A percentile compares a stretch with the other conserved stretches of the same genome.
These are phyloP conservation scores for Colletotrichum tofieldiae DNA, from an alignment of 2,329 filamentous ascomycete genomes.

Conservation along the genomic window DNA sequence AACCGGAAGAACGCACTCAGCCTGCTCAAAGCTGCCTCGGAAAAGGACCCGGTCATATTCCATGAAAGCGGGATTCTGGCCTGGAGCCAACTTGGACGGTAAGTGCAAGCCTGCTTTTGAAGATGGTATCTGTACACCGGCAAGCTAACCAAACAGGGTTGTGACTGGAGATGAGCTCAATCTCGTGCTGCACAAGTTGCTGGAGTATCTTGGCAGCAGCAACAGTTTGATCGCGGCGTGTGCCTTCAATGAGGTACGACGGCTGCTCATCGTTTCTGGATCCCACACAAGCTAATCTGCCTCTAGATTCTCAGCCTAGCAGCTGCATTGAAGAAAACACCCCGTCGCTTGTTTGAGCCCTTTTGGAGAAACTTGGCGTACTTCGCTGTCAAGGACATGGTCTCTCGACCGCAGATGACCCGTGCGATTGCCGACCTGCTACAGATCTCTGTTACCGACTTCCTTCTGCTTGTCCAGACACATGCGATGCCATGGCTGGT, in stretches of 20 bases:
- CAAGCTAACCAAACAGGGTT: constrained; percentile 61
- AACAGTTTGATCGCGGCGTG: constrained; percentile 86
- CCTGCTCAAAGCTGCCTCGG: constrained; percentile 80
- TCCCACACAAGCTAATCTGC: background rate
- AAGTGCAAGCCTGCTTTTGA: constrained; percentile 46
- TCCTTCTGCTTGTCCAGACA: constrained; percentile 83
- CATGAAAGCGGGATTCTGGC: constrained; percentile 90
- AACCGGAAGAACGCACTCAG: constrained; percentile 82
- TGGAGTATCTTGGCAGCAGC: constrained; percentile 89
- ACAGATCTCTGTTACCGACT: constrained; percentile 80
- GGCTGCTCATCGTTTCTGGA: constrained; percentile 11
- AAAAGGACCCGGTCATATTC: constrained; percentile 76
- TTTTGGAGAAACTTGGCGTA: constrained; percentile 93
- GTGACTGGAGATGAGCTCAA: constrained; percentile 88
- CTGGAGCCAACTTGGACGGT: constrained; percentile 87
- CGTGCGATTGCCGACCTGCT: constrained; percentile 86
- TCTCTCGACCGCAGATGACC: constrained; percentile 84
- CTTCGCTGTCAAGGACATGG: constrained; percentile 85
- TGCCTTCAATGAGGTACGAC: constrained; percentile 83
- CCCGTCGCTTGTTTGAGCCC: constrained; percentile 82
- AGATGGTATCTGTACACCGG: constrained; percentile 15
- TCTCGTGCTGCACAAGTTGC: constrained; percentile 84
- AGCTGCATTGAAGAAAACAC: constrained; percentile 72
- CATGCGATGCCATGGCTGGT: constrained; percentile 91
- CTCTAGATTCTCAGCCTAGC: constrained; percentile 77